Percentiles rank a stretch among this genome's conserved stretches.
These are phyloP conservation scores for Dothistroma septosporum DNA, from an alignment of 2,329 filamentous ascomycete species.

Conservation along the genomic window DNA sequence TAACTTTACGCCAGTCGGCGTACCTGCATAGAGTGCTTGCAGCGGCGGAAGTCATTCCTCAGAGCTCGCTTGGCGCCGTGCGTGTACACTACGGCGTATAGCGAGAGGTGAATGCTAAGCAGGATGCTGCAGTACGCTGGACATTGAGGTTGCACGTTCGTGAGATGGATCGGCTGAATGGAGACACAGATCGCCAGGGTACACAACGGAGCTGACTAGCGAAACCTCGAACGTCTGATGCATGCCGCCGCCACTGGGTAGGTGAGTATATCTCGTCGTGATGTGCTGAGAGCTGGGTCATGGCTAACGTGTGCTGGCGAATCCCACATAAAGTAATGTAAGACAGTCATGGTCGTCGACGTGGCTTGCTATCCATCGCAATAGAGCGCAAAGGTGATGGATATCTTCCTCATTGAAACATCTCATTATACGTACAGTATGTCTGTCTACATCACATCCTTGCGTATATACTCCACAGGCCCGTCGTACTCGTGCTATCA, in stretches of 20 bases:
- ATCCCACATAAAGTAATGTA: conserved; percentile 36
- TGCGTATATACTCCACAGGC: conserved; percentile 22
- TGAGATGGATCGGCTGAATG: background rate
- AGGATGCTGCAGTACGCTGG: too few species aligned
- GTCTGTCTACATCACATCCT: conserved; percentile 11
- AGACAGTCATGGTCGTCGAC: conserved; percentile 56
- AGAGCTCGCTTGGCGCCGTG: too few species aligned
- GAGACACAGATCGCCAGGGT: background rate
- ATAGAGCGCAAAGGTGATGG: conserved; percentile 4
- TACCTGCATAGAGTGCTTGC: background rate
- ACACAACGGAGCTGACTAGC: background rate
- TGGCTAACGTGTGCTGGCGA: conserved; percentile 13
- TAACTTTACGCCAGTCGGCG: background rate
- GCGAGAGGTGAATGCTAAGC: too few species aligned
- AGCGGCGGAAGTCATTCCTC: background rate
- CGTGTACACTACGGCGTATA: too few species aligned
- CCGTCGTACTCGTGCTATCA: conserved; percentile 23
- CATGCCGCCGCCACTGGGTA: conserved; percentile 41
- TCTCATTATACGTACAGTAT: background rate
- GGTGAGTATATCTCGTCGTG: background rate
- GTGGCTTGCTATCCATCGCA: conserved; percentile 51
- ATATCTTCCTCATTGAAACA: too few species aligned
- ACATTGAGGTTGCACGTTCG: background rate
- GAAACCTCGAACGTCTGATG: background rate
- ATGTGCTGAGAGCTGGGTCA: background rate